Conservation (phyloP, 2,329 filamentous ascomycete species). For the Hyphodiscus sp. region DNA sequence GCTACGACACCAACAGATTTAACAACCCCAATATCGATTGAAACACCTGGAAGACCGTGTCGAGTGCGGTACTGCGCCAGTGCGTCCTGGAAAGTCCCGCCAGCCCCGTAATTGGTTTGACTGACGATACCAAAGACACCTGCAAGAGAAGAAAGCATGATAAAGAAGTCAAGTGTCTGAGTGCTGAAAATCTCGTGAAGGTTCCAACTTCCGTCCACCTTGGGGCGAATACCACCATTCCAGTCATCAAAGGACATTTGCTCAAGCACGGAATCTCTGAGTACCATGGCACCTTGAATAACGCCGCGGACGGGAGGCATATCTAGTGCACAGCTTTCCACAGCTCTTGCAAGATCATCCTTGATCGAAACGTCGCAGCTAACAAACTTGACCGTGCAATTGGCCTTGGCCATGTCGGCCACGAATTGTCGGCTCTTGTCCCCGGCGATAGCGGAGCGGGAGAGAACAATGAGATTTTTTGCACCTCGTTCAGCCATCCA, state of each 20-base stretch:
- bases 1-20: slow-evolving; percentile 26
- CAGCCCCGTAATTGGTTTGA: slow-evolving; percentile 28
- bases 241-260: slow-evolving; percentile 28
- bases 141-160: slow-evolving; percentile 16
- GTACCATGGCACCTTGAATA: slow-evolving; percentile 26
- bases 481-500: slow-evolving; percentile 15
- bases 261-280: no score
- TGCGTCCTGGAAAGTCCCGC: slow-evolving; percentile 28
- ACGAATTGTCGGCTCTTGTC: slow-evolving; percentile 9
- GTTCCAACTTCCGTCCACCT: slow-evolving; percentile 27
- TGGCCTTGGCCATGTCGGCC: slow-evolving; percentile 3
- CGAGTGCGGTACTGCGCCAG: slow-evolving; percentile 18
- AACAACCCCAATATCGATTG: slow-evolving; percentile 20
- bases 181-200: slow-evolving; percentile 16
- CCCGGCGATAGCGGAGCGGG: slow-evolving; percentile 5
- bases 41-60: slow-evolving; percentile 16
- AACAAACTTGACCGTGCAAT: slow-evolving; percentile 14
- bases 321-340: slow-evolving; percentile 4
- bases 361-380: slow-evolving; percentile 15
- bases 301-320: slow-evolving; percentile 20
- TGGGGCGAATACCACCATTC: slow-evolving; percentile 29
- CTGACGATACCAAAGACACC: slow-evolving; percentile 24
- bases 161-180: slow-evolving; percentile 30
- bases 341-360: slow-evolving; percentile 11
- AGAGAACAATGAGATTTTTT: slow-evolving; percentile 12